Base-by-base conservation (phyloP, 1,139 yeast species). In the Pichia sp. region DNA sequence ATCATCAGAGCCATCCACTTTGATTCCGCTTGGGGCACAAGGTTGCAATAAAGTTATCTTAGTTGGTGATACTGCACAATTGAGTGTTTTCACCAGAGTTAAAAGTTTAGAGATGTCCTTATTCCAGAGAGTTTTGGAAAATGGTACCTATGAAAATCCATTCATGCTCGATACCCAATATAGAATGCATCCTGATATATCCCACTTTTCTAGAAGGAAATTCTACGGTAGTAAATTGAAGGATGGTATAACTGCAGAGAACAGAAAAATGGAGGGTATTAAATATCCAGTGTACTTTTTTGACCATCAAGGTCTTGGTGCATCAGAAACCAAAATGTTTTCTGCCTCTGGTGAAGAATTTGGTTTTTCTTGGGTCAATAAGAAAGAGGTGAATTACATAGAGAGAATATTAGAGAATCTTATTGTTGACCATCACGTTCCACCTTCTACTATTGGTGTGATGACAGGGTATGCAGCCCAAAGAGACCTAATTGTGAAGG, bases 391-490 rank as follows among this genome's bases (percentile, higher is more conserved):
- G 7, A 67, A 72, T 1, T 69, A 71, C 49, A 74, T 85, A 31
- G 64, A 76, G 36, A 73, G 78, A 56, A 72, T 79, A 0, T 65
- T 85, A 49, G 77, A 74, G 53, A 72, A 71, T 26, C 72, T 85
- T 57, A 75, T 84, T 29, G 72, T 76, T 56, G 85, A 81, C 47
- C 82, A 84, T 62, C 75, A 77, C 7, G 75, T 85, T 26, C 61
- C 71, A 2, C 73, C 77, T 36, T 69, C 72, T 1, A 77, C 81
- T 41, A 84, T 85, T 55, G 88, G 89, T 59, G 73, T 85, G 19
- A 81, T 85, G 55, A 85, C 90, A 1, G 89, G 90, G 10, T 85
- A 85, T 65, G 78, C 88, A 53, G 89, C 88, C 0, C 90, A 85
- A 65, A 74, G 90, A 62, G 89, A 84, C 64, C 67, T 80, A 56